Evolutionary conservation across 2,329 filamentous ascomycete genomes (phyloP).

Genomic region (Monosporascus sp.): DNA sequence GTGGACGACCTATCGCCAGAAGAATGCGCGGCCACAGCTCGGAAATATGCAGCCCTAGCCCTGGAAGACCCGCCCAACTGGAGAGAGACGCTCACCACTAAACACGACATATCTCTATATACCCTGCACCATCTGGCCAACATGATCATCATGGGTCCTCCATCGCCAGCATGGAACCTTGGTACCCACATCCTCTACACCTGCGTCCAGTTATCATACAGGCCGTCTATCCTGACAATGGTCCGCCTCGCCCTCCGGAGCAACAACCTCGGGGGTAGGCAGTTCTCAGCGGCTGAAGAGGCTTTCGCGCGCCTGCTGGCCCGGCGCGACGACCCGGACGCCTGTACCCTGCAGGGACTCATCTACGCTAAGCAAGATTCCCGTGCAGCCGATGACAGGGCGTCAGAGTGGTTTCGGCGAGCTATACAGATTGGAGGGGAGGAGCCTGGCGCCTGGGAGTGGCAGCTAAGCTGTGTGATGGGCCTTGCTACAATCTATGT

Average conservation of each 20-base stretch:
- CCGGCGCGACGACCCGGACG: constrained; percentile 27
- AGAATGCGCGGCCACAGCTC: constrained; percentile 16
- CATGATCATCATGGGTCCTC: constrained; percentile 15
- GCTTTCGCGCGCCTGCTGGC: constrained; percentile 14
- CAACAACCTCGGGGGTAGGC: constrained; percentile 6
- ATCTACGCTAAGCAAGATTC: constrained; percentile 14
- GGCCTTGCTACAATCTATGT: constrained; percentile 23
- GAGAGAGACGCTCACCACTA: constrained; percentile 15
- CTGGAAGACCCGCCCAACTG: constrained; percentile 14
- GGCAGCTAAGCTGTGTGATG: constrained; percentile 27
- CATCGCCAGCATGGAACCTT: constrained; percentile 11
- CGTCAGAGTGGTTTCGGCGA: constrained; percentile 25
- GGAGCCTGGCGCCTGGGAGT: constrained; percentile 26
- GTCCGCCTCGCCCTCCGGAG: constrained; percentile 16
- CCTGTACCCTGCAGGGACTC: constrained; percentile 31
- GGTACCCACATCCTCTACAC: constrained; percentile 30
- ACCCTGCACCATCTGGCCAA: constrained; percentile 29
- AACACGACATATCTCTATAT: constrained; percentile 9
- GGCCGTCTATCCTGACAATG: constrained; percentile 31
- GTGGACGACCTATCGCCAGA: constrained; percentile 15
- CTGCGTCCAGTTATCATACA: constrained; percentile 26
- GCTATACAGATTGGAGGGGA: constrained; percentile 13
- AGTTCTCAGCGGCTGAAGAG: constrained; percentile 13
- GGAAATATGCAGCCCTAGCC: constrained; percentile 20
- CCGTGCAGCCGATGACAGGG: constrained; percentile 13